phyloP scores from a whole-genome alignment of 495 filamentous ascomycete genomes.

The Penicillium desertorum region DNA sequence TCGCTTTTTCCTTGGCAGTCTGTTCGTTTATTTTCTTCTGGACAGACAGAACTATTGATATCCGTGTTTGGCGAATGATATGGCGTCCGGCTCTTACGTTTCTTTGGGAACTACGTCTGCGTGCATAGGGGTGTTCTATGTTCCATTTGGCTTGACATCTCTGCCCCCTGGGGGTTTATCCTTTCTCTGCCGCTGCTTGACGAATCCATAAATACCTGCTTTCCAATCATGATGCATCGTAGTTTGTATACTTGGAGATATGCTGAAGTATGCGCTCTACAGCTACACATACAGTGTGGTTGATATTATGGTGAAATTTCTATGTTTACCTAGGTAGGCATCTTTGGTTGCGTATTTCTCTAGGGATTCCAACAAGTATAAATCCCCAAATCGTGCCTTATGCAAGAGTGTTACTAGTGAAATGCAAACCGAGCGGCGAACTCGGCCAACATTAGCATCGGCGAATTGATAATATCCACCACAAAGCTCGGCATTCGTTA shows the following conservation, averaged over 20 bases:
- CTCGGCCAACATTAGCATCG: conserved; percentile 9
- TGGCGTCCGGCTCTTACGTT: conserved; percentile 37
- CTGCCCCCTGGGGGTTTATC: conserved; percentile 20
- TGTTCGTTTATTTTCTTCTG: conserved; percentile 15
- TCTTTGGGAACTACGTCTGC: conserved; percentile 25
- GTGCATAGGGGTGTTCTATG: conserved; percentile 27
- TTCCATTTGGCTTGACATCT: conserved; percentile 22
- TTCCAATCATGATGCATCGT: conserved; percentile 6
- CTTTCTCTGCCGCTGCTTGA: conserved; percentile 29
- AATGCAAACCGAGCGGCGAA: conserved; percentile 18
- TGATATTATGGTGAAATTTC: neutral
- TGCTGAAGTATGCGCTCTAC: neutral
- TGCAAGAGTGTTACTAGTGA: neutral
- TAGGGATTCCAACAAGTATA: neutral
- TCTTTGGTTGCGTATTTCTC: no score
- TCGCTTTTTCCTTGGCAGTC: conserved; percentile 18
- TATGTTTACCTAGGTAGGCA: neutral
- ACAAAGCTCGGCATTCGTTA: conserved; percentile 26
- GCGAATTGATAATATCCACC: conserved; percentile 1
- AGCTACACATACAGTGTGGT: neutral
- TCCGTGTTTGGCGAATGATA: conserved; percentile 45
- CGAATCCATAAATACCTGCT: conserved; percentile 30
- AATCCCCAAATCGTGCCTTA: neutral
- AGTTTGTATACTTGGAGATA: conserved; percentile 1
- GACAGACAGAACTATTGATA: conserved; percentile 38